Percentiles rank a stretch among this genome's conserved stretches.
Evolutionary conservation across 495 filamentous ascomycete genomes (phyloP).

Genomic region (Coniosporium apollinis): DNA sequence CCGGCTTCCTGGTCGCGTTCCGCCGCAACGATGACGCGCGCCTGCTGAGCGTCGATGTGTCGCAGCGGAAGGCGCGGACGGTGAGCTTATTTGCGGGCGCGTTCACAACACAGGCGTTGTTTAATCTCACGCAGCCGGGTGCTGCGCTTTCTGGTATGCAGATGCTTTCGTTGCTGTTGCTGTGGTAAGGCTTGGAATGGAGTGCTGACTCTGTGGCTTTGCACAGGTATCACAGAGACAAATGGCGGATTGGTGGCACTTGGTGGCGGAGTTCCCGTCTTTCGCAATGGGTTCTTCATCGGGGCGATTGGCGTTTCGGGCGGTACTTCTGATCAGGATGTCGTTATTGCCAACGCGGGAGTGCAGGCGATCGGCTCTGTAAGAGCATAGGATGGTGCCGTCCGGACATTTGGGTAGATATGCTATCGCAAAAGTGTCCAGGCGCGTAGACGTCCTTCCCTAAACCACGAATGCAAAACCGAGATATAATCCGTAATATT

Average conservation of each 20-base stretch:
- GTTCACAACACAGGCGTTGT: background rate
- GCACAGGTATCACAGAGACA: slow-evolving; percentile 3
- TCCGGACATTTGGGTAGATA: too few species aligned
- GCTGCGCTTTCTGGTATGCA: slow-evolving; percentile 4
- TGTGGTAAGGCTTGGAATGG: too few species aligned
- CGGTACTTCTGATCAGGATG: slow-evolving; percentile 4
- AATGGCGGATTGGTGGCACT: slow-evolving; percentile 7
- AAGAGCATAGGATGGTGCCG: too few species aligned
- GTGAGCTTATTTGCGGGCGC: slow-evolving; percentile 4
- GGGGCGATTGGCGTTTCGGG: slow-evolving; percentile 6
- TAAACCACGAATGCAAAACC: too few species aligned
- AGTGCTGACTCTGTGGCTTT: too few species aligned
- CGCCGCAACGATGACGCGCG: slow-evolving; percentile 4
- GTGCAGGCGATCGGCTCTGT: slow-evolving; percentile 1
- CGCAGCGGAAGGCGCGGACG: slow-evolving; percentile 5
- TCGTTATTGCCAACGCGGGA: slow-evolving; percentile 4
- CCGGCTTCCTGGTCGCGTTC: slow-evolving; percentile 7
- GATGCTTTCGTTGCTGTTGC: too few species aligned
- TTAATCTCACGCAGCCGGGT: background rate
- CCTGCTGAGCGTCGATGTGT: slow-evolving; percentile 3
- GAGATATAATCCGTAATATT: too few species aligned
- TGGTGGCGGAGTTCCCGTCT: slow-evolving; percentile 6
- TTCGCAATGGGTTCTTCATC: slow-evolving; percentile 6
- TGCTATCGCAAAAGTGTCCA: too few species aligned
- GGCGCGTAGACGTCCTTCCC: too few species aligned